Conservation (phyloP, 208 protist species). For the Crithidia expoeki region DNA sequence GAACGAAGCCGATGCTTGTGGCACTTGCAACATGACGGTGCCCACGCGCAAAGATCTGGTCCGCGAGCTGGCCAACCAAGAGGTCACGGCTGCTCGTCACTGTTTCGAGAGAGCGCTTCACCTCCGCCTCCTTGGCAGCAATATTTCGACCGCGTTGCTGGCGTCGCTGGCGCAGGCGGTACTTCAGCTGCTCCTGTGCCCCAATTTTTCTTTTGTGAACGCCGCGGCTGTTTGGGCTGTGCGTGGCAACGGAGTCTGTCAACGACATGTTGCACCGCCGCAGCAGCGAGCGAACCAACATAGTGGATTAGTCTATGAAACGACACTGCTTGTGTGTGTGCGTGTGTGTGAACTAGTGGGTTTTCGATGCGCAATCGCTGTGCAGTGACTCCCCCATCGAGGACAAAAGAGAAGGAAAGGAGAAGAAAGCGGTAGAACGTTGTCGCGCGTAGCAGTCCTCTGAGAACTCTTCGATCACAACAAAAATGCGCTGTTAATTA, state of each 20-base stretch:
- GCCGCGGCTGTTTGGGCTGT: slow-evolving; percentile 53
- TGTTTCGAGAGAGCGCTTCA: slow-evolving; percentile 40
- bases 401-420: neutral
- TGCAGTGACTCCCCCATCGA: no score
- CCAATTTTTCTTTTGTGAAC: slow-evolving; percentile 47
- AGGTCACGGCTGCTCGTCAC: slow-evolving; percentile 73
- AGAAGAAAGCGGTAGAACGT: neutral
- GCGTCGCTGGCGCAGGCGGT: slow-evolving; percentile 49
- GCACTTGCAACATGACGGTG: slow-evolving; percentile 73
- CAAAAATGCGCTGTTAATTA: no score
- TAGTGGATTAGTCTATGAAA: no score
- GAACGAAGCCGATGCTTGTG: slow-evolving; percentile 83
- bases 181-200: slow-evolving; percentile 29
- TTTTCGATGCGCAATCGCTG: no score
- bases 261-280: slow-evolving; percentile 21
- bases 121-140: slow-evolving; percentile 47
- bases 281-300: slow-evolving; percentile 16
- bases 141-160: slow-evolving; percentile 49
- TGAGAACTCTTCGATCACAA: no score
- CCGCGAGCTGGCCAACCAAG: slow-evolving; percentile 72
- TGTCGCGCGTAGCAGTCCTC: no score
- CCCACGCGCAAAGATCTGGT: slow-evolving; percentile 86
- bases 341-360: no score
- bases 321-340: no score
- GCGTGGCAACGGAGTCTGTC: slow-evolving; percentile 56